phyloP scores from a whole-genome alignment of 1,139 yeast genomes.

The Kurtzmaniella quercitrusa region DNA sequence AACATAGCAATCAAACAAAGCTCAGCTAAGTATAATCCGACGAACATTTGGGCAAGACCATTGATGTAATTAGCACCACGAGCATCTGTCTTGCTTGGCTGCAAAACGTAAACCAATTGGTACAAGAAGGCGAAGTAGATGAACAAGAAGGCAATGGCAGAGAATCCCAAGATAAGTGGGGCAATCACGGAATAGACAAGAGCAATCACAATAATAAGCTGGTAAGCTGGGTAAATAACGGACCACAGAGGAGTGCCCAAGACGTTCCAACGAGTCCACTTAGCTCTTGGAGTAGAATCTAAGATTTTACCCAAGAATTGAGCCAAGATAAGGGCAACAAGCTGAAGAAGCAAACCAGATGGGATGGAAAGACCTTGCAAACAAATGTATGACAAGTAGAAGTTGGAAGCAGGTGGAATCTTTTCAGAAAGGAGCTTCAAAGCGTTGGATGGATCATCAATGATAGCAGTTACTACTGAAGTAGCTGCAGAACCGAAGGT shows the following conservation, averaged over 20 bases:
- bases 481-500: slow-evolving; percentile 79
- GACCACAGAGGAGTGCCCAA: slow-evolving; percentile 43
- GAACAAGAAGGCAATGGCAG: slow-evolving; percentile 40
- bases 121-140: slow-evolving; percentile 60
- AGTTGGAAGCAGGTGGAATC: slow-evolving; percentile 70
- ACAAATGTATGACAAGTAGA: slow-evolving; percentile 52
- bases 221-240: slow-evolving; percentile 36
- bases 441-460: slow-evolving; percentile 48
- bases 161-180: slow-evolving; percentile 45
- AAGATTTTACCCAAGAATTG: slow-evolving; percentile 43
- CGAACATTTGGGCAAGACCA: slow-evolving; percentile 62
- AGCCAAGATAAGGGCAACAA: slow-evolving; percentile 42
- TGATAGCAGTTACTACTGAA: slow-evolving; percentile 60
- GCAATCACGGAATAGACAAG: slow-evolving; percentile 40
- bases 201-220: slow-evolving; percentile 36
- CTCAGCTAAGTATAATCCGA: slow-evolving; percentile 64
- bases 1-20: slow-evolving; percentile 63
- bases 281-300: slow-evolving; percentile 45
- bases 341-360: slow-evolving; percentile 35
- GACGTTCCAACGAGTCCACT: slow-evolving; percentile 41
- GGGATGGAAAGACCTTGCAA: slow-evolving; percentile 41
- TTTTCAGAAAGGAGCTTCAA: slow-evolving; percentile 54
- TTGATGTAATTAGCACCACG: slow-evolving; percentile 66
- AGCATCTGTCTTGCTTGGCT: slow-evolving; percentile 49
- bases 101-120: slow-evolving; percentile 51